These are phyloP conservation scores for Aspergillus pseudoterreus DNA, from an alignment of 2,329 filamentous ascomycete species.

Conservation along the genomic window DNA sequence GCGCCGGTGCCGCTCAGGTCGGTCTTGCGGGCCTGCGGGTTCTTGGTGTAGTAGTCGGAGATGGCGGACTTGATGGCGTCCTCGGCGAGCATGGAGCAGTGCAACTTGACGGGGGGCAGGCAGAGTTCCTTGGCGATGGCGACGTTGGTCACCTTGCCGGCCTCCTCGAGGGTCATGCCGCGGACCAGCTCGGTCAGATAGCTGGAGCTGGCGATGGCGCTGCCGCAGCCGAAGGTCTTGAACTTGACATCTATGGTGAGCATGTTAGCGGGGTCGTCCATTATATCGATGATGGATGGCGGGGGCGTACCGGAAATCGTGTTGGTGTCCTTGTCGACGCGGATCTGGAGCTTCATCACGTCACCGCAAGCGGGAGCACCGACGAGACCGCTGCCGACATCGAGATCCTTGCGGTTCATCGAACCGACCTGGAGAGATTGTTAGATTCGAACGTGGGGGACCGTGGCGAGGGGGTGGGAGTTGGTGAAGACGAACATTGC, in stretches of 20 bases:
- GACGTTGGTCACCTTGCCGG: constrained; percentile 87
- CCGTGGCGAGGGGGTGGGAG: not conserved
- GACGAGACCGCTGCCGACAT: constrained; percentile 89
- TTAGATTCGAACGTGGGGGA: constrained; percentile 6
- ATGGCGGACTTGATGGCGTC: constrained; percentile 92
- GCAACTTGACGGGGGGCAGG: constrained; percentile 83
- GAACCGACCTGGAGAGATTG: constrained; percentile 52
- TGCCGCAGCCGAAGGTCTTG: constrained; percentile 96
- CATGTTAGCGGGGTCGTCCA: not conserved
- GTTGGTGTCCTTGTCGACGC: constrained; percentile 81
- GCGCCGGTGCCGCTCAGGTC: constrained; percentile 72
- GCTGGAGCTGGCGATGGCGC: constrained; percentile 88
- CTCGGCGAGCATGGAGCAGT: constrained; percentile 90
- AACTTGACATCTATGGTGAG: constrained; percentile 72
- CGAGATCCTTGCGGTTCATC: constrained; percentile 72
- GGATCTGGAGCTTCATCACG: constrained; percentile 92
- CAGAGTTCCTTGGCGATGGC: constrained; percentile 97
- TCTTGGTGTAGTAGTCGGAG: constrained; percentile 87
- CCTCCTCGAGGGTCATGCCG: constrained; percentile 95
- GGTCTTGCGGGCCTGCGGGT: constrained; percentile 70
- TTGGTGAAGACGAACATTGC: constrained; percentile 51
- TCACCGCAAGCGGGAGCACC: constrained; percentile 87
- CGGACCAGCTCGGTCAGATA: constrained; percentile 93
- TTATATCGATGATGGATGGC: not conserved
- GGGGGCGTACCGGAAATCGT: constrained; percentile 59